Base-by-base conservation (phyloP, 352 stramenopile species). In the Plasmopara muralis region DNA sequence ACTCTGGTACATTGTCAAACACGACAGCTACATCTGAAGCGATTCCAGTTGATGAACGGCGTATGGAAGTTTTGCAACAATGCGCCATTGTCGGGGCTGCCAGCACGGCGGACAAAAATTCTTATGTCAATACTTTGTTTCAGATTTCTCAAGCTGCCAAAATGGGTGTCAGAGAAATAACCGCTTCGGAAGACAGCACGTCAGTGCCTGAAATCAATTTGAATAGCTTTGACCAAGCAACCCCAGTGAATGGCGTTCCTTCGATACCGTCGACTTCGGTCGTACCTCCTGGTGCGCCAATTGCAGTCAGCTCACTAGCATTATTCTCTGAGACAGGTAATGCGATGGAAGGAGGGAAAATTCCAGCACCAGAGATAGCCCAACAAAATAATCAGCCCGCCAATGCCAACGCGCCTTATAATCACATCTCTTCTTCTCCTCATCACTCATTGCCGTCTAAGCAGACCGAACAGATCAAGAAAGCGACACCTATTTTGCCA, bases 41-140 rank as follows among this genome's bases (percentile, higher is more conserved):
- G 8, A 85, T 87, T 15, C 50, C 64, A 12, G 77, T 90, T 10
- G 70, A 87, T 47, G 56, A 74, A 13, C 53, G 61, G 0, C 66
- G 76, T 7, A 62, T 86, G 40, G 55, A 83, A 43, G 53, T 89
- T 12, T 55, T 89, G n/a, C 77, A 89, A 20, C 73, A 89, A 65
- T 92, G 82, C 43, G 82, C 78, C 3, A 81, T 64, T 2, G 75
- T 92, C 0, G 82, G 78, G 3, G 58, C 65, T 13, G 68, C 60
- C 1, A 56, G 44, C 2, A 50, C 53, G 14, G 67, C 66, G 7
- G 53, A 55, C 5, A 71, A 60, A 38, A 70, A 86, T 25, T 50
- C 63, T 4, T 87, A 89, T 29, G 77, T 89, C 2, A 66, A 68
- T 9, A 43, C 59, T 5, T 63, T 64, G 16, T 87, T 81, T 56